Base-by-base conservation (phyloP, 768 basidiomycete genomes). In the Gelatoporia subvermispora region DNA sequence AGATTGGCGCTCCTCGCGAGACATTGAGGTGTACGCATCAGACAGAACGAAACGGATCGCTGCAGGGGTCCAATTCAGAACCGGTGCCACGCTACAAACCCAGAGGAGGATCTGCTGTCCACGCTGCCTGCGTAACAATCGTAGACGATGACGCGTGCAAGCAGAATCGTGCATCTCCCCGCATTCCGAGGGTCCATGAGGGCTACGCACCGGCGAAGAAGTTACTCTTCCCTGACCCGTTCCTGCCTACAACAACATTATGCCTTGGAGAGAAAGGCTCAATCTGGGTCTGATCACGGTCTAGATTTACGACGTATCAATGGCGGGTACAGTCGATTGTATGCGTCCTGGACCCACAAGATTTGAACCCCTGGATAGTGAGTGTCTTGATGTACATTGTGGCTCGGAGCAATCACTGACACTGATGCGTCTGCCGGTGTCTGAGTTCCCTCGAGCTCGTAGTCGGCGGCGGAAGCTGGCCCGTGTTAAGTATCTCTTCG, bases 181-280 rank as follows among this genome's bases (percentile, higher is more conserved):
- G n/a, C n/a, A n/a, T n/a, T n/a, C n/a, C n/a, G n/a, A n/a, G n/a
- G n/a, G n/a, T n/a, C n/a, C n/a, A n/a, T n/a, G n/a, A n/a, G n/a
- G n/a, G n/a, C n/a, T 22, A 64, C 84, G 55, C 44, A 88, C 91
- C 93, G 34, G 90, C 85, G 67, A 99, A 99, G 76, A 99, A 98
- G 66, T 98, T 99, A 61, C 90, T 93, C 75, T 99, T 99, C 43
- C 96, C 96, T 5, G 89, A 92, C 11, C 96, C 96, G 78, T 99
- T 98, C 37, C 96, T 73, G 13, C 96, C 95, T 8, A 98, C 94
- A 8, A 98, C 93, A 10, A 98, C 93, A 69, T 98, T 98, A 64
- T 96, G 93, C 42, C 76, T 83, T 1, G 93, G 82, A 18, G 86
- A 90, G 69, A 99, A 99, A 0, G 94, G 94, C 57, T 97, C 94